A percentile compares a stretch with the other conserved stretches of the same genome.
These are phyloP conservation scores for Trichomonascaceae sp. DNA, from an alignment of 1,139 yeast genomes.

Conservation along the genomic window DNA sequence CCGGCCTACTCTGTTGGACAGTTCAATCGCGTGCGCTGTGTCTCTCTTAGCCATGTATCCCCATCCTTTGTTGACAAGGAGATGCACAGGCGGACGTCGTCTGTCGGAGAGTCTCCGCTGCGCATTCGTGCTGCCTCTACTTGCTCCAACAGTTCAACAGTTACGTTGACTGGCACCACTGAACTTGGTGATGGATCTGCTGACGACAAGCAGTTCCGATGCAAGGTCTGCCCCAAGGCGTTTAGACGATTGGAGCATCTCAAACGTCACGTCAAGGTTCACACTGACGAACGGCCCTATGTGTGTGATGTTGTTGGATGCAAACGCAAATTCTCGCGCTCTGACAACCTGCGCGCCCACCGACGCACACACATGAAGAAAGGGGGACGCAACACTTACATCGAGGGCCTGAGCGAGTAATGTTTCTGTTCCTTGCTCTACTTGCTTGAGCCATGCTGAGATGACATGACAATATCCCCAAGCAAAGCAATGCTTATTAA, in stretches of 20 bases:
- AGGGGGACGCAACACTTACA: conserved; percentile 29
- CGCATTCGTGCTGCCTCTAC: background rate
- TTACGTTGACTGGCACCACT: background rate
- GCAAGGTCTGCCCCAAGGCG: conserved; percentile 41
- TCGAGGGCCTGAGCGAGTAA: conserved; percentile 21
- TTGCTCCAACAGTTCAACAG: background rate
- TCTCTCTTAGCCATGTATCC: background rate
- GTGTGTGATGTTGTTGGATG: conserved; percentile 56
- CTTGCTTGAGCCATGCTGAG: too few species aligned
- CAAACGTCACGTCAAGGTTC: conserved; percentile 79
- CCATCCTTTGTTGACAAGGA: background rate
- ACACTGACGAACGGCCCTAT: conserved; percentile 79
- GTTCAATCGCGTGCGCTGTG: too few species aligned
- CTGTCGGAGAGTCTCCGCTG: background rate
- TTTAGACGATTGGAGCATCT: conserved; percentile 91
- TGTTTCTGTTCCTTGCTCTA: too few species aligned
- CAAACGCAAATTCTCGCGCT: conserved; percentile 59
- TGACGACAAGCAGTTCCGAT: conserved; percentile 3
- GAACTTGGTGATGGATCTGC: background rate
- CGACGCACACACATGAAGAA: conserved; percentile 56
- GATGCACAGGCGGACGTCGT: background rate
- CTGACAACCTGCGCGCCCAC: conserved; percentile 71
- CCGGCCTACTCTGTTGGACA: too few species aligned
- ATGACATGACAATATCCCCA: too few species aligned
- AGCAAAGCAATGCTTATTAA: too few species aligned